Conservation (phyloP, 148 eudicot genomes). For the Simmondsia chinensis region DNA sequence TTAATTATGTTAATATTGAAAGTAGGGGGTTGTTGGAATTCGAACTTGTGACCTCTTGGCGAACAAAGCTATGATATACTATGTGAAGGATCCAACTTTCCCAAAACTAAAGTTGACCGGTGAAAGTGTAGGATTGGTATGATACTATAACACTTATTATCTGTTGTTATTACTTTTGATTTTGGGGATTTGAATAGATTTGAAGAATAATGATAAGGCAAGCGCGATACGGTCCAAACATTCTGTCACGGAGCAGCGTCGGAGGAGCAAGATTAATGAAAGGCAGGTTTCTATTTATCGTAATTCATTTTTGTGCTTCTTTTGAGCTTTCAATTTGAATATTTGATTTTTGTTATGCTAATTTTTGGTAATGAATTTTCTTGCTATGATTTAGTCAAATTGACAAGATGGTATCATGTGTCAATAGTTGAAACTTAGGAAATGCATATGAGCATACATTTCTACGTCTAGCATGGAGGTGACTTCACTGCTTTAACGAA, state of each 20-base stretch:
- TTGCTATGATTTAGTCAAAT: no score
- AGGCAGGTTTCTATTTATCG: conserved; percentile 30
- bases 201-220: conserved; percentile 65
- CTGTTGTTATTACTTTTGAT: neutral
- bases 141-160: neutral
- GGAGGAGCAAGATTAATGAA: conserved; percentile 96
- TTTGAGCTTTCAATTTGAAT: no score
- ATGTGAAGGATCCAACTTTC: no score
- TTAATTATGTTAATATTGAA: no score
- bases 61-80: neutral
- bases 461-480: no score
- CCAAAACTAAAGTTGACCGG: no score
- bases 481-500: no score
- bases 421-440: no score
- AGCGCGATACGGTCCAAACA: conserved; percentile 74
- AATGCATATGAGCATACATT: no score
- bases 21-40: no score
- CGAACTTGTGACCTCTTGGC: no score
- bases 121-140: neutral
- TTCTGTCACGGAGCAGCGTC: conserved; percentile 90
- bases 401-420: no score
- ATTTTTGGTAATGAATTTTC: neutral
- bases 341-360: neutral
- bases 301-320: neutral
- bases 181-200: conserved; percentile 46